Conservation (phyloP, 2,329 filamentous ascomycete genomes). For the Stachybotrys chartarum region DNA sequence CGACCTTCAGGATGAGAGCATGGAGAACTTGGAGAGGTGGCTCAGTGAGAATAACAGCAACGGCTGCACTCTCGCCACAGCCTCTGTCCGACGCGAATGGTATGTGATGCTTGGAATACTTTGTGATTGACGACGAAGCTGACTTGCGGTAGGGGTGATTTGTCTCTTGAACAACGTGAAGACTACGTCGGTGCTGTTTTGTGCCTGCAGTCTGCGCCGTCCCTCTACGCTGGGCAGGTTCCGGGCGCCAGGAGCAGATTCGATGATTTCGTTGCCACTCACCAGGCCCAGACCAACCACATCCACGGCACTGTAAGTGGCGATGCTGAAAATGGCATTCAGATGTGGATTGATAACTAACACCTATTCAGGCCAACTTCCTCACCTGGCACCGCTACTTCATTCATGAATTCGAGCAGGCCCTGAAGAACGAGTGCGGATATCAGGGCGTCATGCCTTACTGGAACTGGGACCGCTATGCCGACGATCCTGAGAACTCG, state of each 20-base stretch:
- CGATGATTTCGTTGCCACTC: slow-evolving; percentile 1
- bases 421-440: background rate
- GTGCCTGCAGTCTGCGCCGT: background rate
- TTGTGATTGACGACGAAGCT: background rate
- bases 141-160: background rate
- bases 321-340: background rate
- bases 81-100: slow-evolving; percentile 1
- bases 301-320: slow-evolving; percentile 1
- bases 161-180: background rate
- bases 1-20: slow-evolving; percentile 5
- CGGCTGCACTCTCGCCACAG: slow-evolving; percentile 9
- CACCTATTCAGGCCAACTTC: background rate
- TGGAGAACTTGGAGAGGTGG: slow-evolving; percentile 7
- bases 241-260: background rate
- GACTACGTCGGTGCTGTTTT: background rate
- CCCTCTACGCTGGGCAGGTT: background rate
- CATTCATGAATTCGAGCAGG: background rate
- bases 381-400: slow-evolving; percentile 2
- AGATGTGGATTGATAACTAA: background rate
- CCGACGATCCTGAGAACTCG: background rate
- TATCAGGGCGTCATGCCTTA: slow-evolving; percentile 1
- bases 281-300: background rate
- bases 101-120: background rate
- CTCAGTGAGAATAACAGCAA: slow-evolving; percentile 3
- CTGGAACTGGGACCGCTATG: slow-evolving; percentile 2